Evolutionary conservation across 1,284 basidiomycete genomes (phyloP).

Genomic region (Coniophora puteana): DNA sequence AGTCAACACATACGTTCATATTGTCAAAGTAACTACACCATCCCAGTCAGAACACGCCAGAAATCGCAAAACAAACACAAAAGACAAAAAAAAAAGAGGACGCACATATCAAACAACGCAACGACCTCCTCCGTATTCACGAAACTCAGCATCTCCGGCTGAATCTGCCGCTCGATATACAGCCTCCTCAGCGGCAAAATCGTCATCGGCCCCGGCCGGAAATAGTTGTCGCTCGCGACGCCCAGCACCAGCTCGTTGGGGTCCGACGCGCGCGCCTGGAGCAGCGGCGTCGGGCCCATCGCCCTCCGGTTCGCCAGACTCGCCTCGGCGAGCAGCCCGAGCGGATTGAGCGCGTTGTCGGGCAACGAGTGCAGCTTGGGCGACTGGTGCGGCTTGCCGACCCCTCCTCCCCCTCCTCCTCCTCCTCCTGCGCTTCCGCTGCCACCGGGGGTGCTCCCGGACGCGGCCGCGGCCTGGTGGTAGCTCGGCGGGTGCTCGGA

Average conservation of each 20-base stretch:
- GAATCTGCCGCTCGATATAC: slow-evolving; percentile 86
- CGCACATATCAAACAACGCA: slow-evolving; percentile 90
- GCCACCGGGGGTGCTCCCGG: too few species aligned
- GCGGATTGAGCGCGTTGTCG: slow-evolving; percentile 86
- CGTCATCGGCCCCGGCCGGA: slow-evolving; percentile 91
- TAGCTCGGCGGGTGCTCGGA: slow-evolving; percentile 13
- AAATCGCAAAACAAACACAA: slow-evolving; percentile 9
- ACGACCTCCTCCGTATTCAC: slow-evolving; percentile 82
- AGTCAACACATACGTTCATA: slow-evolving; percentile 55
- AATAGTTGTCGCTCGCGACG: slow-evolving; percentile 89
- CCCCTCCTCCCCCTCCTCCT: too few species aligned
- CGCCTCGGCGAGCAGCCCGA: slow-evolving; percentile 89
- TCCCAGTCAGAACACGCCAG: slow-evolving; percentile 10
- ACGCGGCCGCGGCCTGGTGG: slow-evolving; percentile 8
- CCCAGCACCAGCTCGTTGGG: slow-evolving; percentile 53
- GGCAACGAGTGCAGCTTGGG: slow-evolving; percentile 86
- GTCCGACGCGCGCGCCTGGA: slow-evolving; percentile 34
- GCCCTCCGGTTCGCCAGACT: slow-evolving; percentile 82
- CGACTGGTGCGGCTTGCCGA: slow-evolving; percentile 32
- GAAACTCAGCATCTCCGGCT: slow-evolving; percentile 88
- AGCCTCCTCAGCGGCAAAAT: slow-evolving; percentile 82
- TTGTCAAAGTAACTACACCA: slow-evolving; percentile 67
- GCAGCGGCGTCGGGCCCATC: slow-evolving; percentile 34
- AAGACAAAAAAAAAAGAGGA: slow-evolving; percentile 12
- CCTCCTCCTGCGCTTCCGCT: too few species aligned